phyloP scores from a whole-genome alignment of 331 rosid species.

The Rhamnella rubrinervis region DNA sequence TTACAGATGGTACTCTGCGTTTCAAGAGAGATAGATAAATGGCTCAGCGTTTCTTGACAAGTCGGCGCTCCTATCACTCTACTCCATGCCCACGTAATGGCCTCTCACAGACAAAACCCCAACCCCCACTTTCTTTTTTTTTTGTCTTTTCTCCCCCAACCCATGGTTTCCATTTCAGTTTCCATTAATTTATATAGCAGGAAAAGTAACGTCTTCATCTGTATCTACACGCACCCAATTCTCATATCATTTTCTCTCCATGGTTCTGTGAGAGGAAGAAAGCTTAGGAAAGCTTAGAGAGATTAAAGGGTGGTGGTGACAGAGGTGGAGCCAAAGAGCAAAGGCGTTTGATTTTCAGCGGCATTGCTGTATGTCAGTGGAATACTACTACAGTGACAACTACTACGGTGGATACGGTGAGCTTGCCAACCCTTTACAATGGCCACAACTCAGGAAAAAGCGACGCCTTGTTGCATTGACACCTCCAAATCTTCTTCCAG shows the following conservation, averaged over 20 bases:
- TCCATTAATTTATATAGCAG: too few species aligned
- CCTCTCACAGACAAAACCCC: too few species aligned
- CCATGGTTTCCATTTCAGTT: too few species aligned
- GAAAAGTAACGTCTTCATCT: too few species aligned
- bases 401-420: constrained; percentile 59
- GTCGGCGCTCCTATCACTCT: constrained; percentile 8
- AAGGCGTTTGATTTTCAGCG: background rate
- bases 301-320: background rate
- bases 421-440: constrained; percentile 74
- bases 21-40: background rate
- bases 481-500: constrained; percentile 22
- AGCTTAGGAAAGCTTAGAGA: too few species aligned
- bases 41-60: constrained; percentile 16
- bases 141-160: too few species aligned
- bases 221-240: too few species aligned
- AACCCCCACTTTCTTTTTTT: too few species aligned
- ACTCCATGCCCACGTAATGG: background rate
- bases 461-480: constrained; percentile 46
- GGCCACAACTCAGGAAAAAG: constrained; percentile 89
- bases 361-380: constrained; percentile 86
- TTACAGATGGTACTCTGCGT: too few species aligned
- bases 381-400: constrained; percentile 44
- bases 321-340: background rate
- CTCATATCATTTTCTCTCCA: too few species aligned
- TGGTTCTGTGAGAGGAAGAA: too few species aligned